A percentile compares a stretch with the other conserved stretches of the same genome.
Evolutionary conservation across 495 filamentous ascomycete species (phyloP).

Genomic region (Aspergillus incahuasiensis): DNA sequence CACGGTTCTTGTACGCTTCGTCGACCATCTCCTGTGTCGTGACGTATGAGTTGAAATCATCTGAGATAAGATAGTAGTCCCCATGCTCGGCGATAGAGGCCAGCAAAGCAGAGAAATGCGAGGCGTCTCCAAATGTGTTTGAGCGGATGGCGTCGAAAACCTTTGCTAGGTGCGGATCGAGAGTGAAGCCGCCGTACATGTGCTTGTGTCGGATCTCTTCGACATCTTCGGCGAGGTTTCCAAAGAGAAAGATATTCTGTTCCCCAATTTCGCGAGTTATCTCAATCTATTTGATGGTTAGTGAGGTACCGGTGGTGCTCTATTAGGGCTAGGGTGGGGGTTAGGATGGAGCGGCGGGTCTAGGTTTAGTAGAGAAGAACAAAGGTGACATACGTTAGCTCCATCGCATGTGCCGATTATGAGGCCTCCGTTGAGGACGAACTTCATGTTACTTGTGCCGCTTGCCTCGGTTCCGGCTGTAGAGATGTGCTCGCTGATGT

Average conservation of each 20-base stretch:
- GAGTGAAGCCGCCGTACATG: conserved; percentile 68
- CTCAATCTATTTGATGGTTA: conserved; percentile 61
- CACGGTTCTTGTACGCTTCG: conserved; percentile 82
- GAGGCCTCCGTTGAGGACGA: conserved; percentile 91
- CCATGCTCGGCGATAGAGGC: conserved; percentile 84
- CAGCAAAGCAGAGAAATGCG: conserved; percentile 73
- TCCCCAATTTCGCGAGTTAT: conserved; percentile 97
- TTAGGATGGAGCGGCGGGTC: conserved; percentile 10
- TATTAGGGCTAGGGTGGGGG: neutral
- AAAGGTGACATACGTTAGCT: conserved; percentile 70
- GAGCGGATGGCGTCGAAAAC: conserved; percentile 81
- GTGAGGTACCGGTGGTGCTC: neutral
- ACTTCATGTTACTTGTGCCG: conserved; percentile 90
- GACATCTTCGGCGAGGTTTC: conserved; percentile 92
- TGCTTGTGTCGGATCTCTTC: conserved; percentile 93
- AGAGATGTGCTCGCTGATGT: conserved; percentile 97
- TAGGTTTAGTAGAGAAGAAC: neutral
- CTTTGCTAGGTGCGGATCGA: conserved; percentile 68
- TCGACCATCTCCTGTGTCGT: conserved; percentile 87
- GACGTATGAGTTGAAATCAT: conserved; percentile 92
- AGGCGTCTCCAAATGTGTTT: conserved; percentile 71
- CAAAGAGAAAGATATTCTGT: conserved; percentile 97
- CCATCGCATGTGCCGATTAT: conserved; percentile 98
- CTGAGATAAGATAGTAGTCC: conserved; percentile 95
- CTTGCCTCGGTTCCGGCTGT: conserved; percentile 87